These are phyloP conservation scores for Cardamine resedifolia DNA, from an alignment of 345 rosid species.

Conservation along the genomic window DNA sequence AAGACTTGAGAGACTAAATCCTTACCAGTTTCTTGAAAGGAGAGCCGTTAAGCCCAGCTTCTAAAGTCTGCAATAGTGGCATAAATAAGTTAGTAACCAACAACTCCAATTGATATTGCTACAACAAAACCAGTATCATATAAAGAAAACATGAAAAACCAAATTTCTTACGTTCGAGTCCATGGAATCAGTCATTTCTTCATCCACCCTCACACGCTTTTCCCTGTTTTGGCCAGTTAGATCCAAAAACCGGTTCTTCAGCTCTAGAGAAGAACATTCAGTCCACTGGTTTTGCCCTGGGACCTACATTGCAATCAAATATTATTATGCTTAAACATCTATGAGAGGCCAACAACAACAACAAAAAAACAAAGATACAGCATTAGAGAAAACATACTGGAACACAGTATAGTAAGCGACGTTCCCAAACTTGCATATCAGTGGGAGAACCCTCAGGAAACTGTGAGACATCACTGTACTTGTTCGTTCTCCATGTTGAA, in stretches of 20 bases:
- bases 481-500: conserved; percentile 82
- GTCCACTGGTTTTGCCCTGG: conserved; percentile 86
- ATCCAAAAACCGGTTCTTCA: conserved; percentile 32
- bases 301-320: conserved; percentile 48
- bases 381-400: conserved; percentile 51
- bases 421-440: conserved; percentile 80
- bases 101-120: no score
- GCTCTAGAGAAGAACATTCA: conserved; percentile 46
- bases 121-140: background rate
- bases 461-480: conserved; percentile 64
- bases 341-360: background rate
- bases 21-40: conserved; percentile 76
- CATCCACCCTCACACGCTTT: conserved; percentile 68
- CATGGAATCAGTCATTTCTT: conserved; percentile 52
- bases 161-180: conserved; percentile 41
- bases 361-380: background rate
- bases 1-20: background rate
- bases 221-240: conserved; percentile 53
- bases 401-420: conserved; percentile 73
- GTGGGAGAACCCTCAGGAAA: conserved; percentile 52
- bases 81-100: background rate
- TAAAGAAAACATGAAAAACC: background rate
- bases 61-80: conserved; percentile 44
- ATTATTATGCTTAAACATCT: background rate
- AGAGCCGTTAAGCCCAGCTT: conserved; percentile 41